Base-by-base conservation (phyloP, 805 yeast genomes). In the Monosporozyma solicola region DNA sequence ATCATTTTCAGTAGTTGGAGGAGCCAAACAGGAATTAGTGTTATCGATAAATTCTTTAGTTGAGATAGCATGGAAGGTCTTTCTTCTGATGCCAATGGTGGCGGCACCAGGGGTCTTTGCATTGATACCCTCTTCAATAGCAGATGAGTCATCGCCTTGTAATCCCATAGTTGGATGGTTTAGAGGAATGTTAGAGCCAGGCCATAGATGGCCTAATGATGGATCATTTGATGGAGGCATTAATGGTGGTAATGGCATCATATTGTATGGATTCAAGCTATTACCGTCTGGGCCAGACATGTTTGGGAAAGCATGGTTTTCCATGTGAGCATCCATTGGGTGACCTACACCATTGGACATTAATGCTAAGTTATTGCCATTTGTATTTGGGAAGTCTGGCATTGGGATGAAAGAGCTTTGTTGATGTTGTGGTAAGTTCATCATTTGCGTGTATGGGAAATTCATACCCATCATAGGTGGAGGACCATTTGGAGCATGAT, bases 361-460 rank as follows among this genome's bases (percentile, higher is more conserved):
- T n/a, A 24, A 13, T 24, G 29, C 5, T 15, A n/a, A 11, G 15
- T 43, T 43, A 29, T 15, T 22, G 13, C 46, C 46, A 25, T 47
- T 47, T 5, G 27, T 16, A 13, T 60, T 63, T n/a, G 47, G 53
- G 33, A 59, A 56, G 8, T 59, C 61, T 9, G 63, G 61, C n/a
- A 60, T 56, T 22, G 64, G 65, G 11, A 43, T 24, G 24, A 43
- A 43, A 43, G 46, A 24, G 20, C 31, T 24, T 24, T 43, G 46
- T 43, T 43, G 46, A 24, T 61, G 63, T 35, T 63, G 70, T 20
- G 62, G 65, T 48, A 66, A 56, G 39, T 59, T 68, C 61, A 66
- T 62, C 69, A 66, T 63, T 51, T 64, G 69, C 7, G 66, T 60
- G 45, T 62, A 66, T 27, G 67, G 68, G 51, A 64, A 66, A 29